These are phyloP conservation scores for Phytophthora nicotianae DNA, from an alignment of 352 stramenopile genomes.

Conservation along the genomic window DNA sequence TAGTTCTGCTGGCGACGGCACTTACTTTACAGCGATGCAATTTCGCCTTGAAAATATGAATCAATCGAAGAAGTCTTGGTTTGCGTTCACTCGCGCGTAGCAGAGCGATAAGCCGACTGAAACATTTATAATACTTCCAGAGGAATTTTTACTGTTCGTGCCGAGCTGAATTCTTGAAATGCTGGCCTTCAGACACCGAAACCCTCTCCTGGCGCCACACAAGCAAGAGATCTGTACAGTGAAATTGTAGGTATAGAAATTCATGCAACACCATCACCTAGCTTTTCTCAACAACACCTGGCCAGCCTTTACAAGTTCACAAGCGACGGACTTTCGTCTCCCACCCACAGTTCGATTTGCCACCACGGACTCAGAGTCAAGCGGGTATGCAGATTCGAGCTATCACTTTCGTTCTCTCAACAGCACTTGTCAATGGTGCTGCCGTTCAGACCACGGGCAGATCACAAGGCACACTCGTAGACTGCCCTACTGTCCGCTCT, in stretches of 20 bases:
- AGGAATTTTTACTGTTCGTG: background rate
- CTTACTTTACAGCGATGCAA: background rate
- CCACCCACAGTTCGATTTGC: constrained; percentile 15
- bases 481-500: constrained; percentile 37
- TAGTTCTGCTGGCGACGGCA: background rate
- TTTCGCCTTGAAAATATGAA: background rate
- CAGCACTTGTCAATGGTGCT: constrained; percentile 2
- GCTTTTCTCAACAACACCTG: constrained; percentile 6
- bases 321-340: constrained; percentile 6
- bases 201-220: constrained; percentile 1
- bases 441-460: constrained; percentile 20
- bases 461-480: constrained; percentile 60
- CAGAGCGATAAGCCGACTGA: no score
- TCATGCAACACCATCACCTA: constrained; percentile 2
- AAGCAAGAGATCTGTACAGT: background rate
- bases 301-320: constrained; percentile 24
- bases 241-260: background rate
- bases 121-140: no score
- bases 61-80: no score
- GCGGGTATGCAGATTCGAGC: constrained; percentile 16
- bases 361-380: background rate
- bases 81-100: no score
- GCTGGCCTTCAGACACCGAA: background rate
- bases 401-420: constrained; percentile 14
- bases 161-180: constrained; percentile 1